Evolutionary conservation across 371 early-diverging fungal genomes (phyloP).

Genomic region (Rhizopus arrhizus): DNA sequence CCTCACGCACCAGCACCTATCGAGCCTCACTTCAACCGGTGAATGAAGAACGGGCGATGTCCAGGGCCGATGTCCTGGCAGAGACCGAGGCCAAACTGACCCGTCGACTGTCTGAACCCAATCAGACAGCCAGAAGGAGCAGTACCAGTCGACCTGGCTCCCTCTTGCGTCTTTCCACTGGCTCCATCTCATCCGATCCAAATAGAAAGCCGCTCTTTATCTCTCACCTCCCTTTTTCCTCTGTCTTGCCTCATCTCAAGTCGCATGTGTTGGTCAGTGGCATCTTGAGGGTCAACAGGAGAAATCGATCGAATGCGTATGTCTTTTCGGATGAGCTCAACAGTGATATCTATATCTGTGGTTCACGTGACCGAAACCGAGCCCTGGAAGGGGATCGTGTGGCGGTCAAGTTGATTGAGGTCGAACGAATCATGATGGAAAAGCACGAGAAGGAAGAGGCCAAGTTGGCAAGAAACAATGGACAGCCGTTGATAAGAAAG

Average conservation of each 20-base stretch:
- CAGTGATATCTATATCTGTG: constrained; percentile 79
- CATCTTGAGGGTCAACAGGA: constrained; percentile 79
- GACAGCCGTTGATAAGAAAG: constrained; percentile 41
- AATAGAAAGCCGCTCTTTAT: constrained; percentile 56
- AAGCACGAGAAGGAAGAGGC: constrained; percentile 58
- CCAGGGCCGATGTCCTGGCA: constrained; percentile 47
- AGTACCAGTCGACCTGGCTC: constrained; percentile 1
- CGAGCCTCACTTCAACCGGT: constrained; percentile 33
- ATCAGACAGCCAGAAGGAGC: not conserved
- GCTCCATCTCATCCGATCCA: constrained; percentile 1
- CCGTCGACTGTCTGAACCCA: constrained; percentile 50
- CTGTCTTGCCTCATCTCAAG: constrained; percentile 48
- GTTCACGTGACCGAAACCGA: constrained; percentile 78
- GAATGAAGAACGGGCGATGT: constrained; percentile 20
- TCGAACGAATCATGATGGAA: constrained; percentile 57
- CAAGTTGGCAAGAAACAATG: constrained; percentile 48
- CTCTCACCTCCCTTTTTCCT: constrained; percentile 59
- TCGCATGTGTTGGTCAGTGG: constrained; percentile 61
- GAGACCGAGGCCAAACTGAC: constrained; percentile 53
- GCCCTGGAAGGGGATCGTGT: constrained; percentile 90
- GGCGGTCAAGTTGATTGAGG: constrained; percentile 71
- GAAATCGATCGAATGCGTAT: constrained; percentile 82
- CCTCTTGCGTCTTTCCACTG: not conserved
- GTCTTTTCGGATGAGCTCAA: constrained; percentile 70
- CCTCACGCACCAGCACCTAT: constrained; percentile 1